Percentiles rank a stretch among this genome's conserved stretches.
Evolutionary conservation across 2,329 filamentous ascomycete genomes (phyloP).

Genomic region (Periconia digitata): DNA sequence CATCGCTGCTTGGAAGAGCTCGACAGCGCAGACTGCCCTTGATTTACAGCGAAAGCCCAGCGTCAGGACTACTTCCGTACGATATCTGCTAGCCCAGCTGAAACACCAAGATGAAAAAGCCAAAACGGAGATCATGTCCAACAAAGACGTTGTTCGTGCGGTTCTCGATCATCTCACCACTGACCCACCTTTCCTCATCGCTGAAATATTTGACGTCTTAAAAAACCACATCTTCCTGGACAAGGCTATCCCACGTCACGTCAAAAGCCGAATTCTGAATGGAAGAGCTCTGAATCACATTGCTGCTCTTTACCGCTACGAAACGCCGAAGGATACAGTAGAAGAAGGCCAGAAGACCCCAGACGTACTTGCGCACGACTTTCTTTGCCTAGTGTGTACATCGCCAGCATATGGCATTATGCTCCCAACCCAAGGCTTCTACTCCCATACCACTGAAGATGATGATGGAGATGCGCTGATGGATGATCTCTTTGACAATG

Average conservation of each 20-base stretch:
- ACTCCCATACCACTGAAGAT: constrained; percentile 69
- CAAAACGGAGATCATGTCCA: constrained; percentile 80
- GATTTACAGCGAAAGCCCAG: constrained; percentile 70
- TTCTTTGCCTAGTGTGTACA: constrained; percentile 76
- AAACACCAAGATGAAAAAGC: constrained; percentile 75
- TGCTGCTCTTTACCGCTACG: constrained; percentile 37
- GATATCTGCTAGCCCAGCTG: constrained; percentile 77
- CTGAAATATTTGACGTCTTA: constrained; percentile 72
- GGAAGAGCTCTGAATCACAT: constrained; percentile 73
- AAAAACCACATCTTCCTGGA: constrained; percentile 74
- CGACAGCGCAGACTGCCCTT: constrained; percentile 57
- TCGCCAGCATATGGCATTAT: constrained; percentile 72
- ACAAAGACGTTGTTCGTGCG: constrained; percentile 67
- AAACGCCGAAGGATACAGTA: constrained; percentile 51
- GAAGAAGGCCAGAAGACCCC: constrained; percentile 56
- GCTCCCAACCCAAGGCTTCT: constrained; percentile 78
- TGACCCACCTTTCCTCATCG: constrained; percentile 73
- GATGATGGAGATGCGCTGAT: constrained; percentile 49
- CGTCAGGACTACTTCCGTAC: constrained; percentile 78
- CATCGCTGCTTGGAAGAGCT: constrained; percentile 65
- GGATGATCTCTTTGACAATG: constrained; percentile 50
- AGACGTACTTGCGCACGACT: constrained; percentile 70
- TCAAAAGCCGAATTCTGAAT: constrained; percentile 76
- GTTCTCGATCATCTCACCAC: constrained; percentile 76
- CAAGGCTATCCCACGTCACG: constrained; percentile 68